A percentile compares a stretch with the other conserved stretches of the same genome.
phyloP scores from a whole-genome alignment of 192 early-diverging fungal genomes.

The Obelidium mucronatum region DNA sequence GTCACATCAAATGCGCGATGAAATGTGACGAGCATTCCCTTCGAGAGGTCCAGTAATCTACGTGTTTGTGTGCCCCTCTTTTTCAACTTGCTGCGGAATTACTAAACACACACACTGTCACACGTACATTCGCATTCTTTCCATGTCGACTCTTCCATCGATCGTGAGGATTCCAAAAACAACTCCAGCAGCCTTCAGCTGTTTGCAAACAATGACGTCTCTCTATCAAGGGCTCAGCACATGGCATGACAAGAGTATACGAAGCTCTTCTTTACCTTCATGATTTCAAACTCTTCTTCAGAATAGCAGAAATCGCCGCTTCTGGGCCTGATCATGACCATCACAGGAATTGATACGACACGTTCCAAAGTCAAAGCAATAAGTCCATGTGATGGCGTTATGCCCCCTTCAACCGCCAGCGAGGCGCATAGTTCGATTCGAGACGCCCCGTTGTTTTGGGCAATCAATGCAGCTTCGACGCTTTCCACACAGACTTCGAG shows the following conservation, averaged over 20 bases:
- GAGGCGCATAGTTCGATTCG: constrained; percentile 73
- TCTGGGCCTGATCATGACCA: constrained; percentile 72
- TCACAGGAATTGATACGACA: constrained; percentile 58
- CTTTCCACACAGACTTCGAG: constrained; percentile 53
- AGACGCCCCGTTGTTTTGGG: constrained; percentile 61
- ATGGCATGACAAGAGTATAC: constrained; percentile 37
- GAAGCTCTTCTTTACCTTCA: constrained; percentile 48
- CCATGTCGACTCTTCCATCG: constrained; percentile 64
- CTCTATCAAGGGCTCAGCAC: not conserved
- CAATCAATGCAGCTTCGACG: constrained; percentile 40
- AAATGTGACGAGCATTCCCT: constrained; percentile 70
- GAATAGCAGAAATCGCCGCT: constrained; percentile 69
- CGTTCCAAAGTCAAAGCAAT: constrained; percentile 23
- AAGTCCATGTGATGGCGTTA: constrained; percentile 64
- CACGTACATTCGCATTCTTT: constrained; percentile 40
- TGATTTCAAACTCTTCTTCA: constrained; percentile 51
- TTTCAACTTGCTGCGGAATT: constrained; percentile 13
- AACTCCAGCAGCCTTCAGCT: constrained; percentile 60
- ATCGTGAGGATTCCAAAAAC: constrained; percentile 67
- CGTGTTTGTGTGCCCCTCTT: not conserved
- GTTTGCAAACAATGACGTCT: constrained; percentile 49
- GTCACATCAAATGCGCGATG: constrained; percentile 76
- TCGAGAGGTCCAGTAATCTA: constrained; percentile 56
- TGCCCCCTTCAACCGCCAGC: constrained; percentile 67
- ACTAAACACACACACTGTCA: not conserved